Evolutionary conservation across 768 basidiomycete species (phyloP), one percentile per base, ranked within the genome.

Genomic region (Mycena latifolia): DNA sequence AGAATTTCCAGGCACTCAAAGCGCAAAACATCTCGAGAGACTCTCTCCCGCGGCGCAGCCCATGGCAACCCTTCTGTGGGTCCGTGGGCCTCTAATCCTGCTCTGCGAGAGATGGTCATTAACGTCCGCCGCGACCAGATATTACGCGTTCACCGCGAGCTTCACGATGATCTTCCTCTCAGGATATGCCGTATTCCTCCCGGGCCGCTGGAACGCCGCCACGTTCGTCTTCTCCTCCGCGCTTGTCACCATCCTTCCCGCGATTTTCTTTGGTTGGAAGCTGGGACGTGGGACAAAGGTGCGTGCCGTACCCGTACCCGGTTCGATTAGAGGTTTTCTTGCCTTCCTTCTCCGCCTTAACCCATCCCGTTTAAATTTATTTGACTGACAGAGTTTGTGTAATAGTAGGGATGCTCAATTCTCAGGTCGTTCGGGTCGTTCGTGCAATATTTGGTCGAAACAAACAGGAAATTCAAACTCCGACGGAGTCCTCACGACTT

Each of bases 61-160:
- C 74, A 62, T 85, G 80, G 82, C 85, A 86, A 61, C 85, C 85
- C 1, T 86, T 85, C 69, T 82, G 79, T 76, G 84, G 75, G 83
- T 81, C 70, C 45, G 79, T 66, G 25, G 8, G 39, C 33, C 14
- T n/a, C 6, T 28, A 39, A 22, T 18, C 27, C 7, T 24, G 46
- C 27, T 24, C 45, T 18, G 4, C 27, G 2, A 2, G 2, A 22
- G 8, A 22, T 17, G 39, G 20, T 15, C 46, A 20, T 37, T 53
- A n/a, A n/a, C n/a, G n/a, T n/a, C n/a, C n/a, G n/a, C n/a, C n/a
- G n/a, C n/a, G n/a, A n/a, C 33, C 14, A 39, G 37, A 17, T 39
- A 39, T 17, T 39, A 39, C 15, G 8, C 37, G 14, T 39, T 39
- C 18, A 8, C 3, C 17, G 84, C 81, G 15, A 84, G 82, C 22